Evolutionary conservation across 305 asterid species (phyloP), one percentile per base, ranked within the genome.

Genomic region (Fraxinus xanthoxyloides): DNA sequence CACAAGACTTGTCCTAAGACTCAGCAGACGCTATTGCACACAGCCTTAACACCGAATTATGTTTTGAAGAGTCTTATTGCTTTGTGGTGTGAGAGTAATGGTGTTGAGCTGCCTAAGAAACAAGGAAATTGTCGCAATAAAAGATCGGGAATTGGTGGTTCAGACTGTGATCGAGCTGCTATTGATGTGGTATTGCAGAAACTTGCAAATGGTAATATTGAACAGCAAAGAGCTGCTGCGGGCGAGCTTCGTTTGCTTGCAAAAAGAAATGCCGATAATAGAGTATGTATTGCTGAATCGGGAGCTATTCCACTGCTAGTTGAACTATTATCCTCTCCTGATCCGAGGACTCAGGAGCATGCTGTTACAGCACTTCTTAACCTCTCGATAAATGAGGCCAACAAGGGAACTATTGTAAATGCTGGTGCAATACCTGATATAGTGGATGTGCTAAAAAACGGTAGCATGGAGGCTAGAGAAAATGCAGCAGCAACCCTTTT

Each of bases 171-270:
- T 77, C 92, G 87, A 40, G 81, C 91, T 9, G 95, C 98, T 28
- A 91, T 94, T 46, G 90, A 79, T n/a, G 82, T 90, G 46, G 77
- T 95, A 78, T 54, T 95, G 80, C 92, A 89, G 72, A 95, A 92
- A 83, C 98, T 95, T 10, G 91, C 92, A 7, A 90, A 88, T 8
- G 95, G 96, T 43, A 89, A 89, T 81, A 84, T 89, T 0, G 98
- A 94, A 70, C 93, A 91, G 81, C 97, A 94, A 88, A 83, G 98
- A 82, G 97, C 99, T 15, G 93, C 99, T 38, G 92, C 99, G 1
- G 99, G 98, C 7, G 99, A 95, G 92, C 96, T 95, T 73, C 99
- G 98, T 73, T 81, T 95, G 83, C 91, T 95, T n/a, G 99, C 99
- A 12, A 95, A 95, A 85, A 84, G 99, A 85, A 95, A 95, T 26